Percentiles rank a stretch among this genome's conserved stretches.
Evolutionary conservation across 2,329 filamentous ascomycete genomes (phyloP).

Genomic region (Microcera coccophila): DNA sequence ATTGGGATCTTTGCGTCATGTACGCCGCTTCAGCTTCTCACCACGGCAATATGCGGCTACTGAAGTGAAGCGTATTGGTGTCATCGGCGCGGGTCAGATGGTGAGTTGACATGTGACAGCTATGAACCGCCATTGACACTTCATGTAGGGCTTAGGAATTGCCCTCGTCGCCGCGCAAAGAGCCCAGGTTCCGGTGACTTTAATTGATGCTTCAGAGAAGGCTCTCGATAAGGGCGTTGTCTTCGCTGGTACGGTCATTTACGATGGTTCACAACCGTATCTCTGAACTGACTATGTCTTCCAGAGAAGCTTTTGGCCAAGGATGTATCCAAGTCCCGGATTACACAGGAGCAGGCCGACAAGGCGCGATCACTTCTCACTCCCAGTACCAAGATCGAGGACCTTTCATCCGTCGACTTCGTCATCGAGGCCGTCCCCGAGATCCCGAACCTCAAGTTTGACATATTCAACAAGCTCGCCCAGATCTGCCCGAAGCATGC

Average conservation of each 20-base stretch:
- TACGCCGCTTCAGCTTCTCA: conserved; percentile 66
- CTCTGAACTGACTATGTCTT: conserved; percentile 9
- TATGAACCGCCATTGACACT: conserved; percentile 6
- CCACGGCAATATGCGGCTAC: conserved; percentile 53
- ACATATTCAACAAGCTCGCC: conserved; percentile 81
- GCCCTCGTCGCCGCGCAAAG: conserved; percentile 87
- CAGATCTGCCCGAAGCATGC: conserved; percentile 78
- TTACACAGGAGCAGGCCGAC: conserved; percentile 78
- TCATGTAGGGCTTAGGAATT: conserved; percentile 84
- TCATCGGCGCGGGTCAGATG: conserved; percentile 95
- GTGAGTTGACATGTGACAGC: conserved; percentile 52
- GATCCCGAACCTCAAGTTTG: conserved; percentile 79
- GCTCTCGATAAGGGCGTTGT: conserved; percentile 84
- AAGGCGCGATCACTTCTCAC: conserved; percentile 65
- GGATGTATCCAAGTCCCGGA: conserved; percentile 81
- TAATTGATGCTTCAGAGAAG: conserved; percentile 80
- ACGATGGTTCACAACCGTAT: not conserved
- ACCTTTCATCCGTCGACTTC: conserved; percentile 83
- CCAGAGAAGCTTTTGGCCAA: conserved; percentile 88
- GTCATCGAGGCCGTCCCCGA: conserved; percentile 97
- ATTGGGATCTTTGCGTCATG: conserved; percentile 35
- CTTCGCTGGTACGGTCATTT: conserved; percentile 64
- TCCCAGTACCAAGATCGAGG: conserved; percentile 68
- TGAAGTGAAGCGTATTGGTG: conserved; percentile 82
- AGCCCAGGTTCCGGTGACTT: conserved; percentile 76